These are phyloP conservation scores for Aspergillus carbonarius DNA, from an alignment of 2,329 filamentous ascomycete species.

Conservation along the genomic window DNA sequence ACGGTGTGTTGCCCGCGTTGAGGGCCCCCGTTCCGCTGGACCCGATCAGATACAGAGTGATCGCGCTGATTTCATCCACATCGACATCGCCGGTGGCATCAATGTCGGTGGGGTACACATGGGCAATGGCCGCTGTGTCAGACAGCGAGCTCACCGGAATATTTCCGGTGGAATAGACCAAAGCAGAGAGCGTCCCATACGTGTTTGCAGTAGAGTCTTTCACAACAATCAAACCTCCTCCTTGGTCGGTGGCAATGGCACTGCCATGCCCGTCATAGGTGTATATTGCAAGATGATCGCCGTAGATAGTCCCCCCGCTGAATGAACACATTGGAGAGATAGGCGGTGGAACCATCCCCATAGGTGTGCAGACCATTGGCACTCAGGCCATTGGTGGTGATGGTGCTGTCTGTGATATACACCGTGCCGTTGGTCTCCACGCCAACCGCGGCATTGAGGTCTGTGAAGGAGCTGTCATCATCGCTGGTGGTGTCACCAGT, in stretches of 20 bases:
- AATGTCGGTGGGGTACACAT: neutral
- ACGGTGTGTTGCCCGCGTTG: neutral
- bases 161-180: neutral
- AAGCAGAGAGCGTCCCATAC: neutral
- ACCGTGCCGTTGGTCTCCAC: neutral
- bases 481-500: neutral
- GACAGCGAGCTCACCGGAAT: neutral
- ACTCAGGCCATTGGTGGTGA: neutral
- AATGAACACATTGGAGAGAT: neutral
- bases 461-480: neutral
- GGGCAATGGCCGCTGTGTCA: neutral
- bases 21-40: neutral
- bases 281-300: neutral
- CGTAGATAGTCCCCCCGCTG: neutral
- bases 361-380: neutral
- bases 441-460: neutral
- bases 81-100: neutral
- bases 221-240: neutral
- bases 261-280: neutral
- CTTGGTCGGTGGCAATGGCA: neutral
- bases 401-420: neutral
- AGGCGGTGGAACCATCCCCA: neutral
- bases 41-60: neutral
- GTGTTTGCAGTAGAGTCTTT: neutral
- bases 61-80: neutral